These are phyloP conservation scores for Calocera cornea DNA, from an alignment of 768 basidiomycete genomes.

Conservation along the genomic window DNA sequence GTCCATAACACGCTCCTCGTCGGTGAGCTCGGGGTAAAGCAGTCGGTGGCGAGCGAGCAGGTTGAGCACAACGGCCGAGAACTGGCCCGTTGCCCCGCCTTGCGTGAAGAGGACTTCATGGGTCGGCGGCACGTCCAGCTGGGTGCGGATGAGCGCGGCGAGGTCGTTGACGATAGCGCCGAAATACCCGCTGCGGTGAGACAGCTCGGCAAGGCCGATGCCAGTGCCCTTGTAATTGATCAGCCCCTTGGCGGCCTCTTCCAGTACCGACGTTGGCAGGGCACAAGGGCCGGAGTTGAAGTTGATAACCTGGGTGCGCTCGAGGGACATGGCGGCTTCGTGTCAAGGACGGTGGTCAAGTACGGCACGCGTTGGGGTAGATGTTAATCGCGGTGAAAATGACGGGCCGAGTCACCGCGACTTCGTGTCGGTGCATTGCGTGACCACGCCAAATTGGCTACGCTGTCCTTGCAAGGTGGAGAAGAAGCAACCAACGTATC, in stretches of 20 bases:
- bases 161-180: conserved; percentile 47
- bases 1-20: conserved; percentile 54
- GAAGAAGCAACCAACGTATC: too few species aligned
- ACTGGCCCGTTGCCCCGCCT: conserved; percentile 86
- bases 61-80: conserved; percentile 85
- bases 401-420: background rate
- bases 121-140: conserved; percentile 68
- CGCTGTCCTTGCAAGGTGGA: too few species aligned
- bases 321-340: conserved; percentile 13
- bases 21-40: conserved; percentile 44
- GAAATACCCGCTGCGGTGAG: conserved; percentile 89
- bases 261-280: conserved; percentile 71
- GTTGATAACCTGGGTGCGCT: conserved; percentile 53
- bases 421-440: background rate
- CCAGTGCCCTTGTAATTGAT: conserved; percentile 83
- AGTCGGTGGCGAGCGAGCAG: conserved; percentile 76
- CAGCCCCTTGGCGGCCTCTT: conserved; percentile 70
- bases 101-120: conserved; percentile 87
- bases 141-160: conserved; percentile 53
- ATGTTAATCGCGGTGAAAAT: background rate
- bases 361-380: background rate
- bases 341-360: background rate
- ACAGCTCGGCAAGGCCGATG: conserved; percentile 91
- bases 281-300: conserved; percentile 93
- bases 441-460: background rate